These are phyloP conservation scores for Flammula alnicola DNA, from an alignment of 1,284 basidiomycete species.

Conservation along the genomic window DNA sequence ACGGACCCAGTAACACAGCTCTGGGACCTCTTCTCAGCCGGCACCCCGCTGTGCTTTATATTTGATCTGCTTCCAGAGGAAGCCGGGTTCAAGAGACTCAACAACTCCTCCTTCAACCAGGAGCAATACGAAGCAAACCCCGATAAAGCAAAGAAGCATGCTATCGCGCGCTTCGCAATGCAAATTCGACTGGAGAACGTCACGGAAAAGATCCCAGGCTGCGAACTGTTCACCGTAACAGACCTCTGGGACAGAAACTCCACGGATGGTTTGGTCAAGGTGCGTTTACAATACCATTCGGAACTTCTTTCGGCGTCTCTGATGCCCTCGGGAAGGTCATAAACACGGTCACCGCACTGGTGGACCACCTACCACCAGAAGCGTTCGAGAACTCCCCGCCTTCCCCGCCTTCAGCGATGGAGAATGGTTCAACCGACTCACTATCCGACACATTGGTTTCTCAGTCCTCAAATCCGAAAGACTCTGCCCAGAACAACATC, in stretches of 20 bases:
- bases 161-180: constrained; percentile 81
- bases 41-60: constrained; percentile 93
- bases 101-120: constrained; percentile 68
- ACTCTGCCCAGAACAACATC: constrained; percentile 77
- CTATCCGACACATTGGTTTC: constrained; percentile 48
- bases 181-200: constrained; percentile 60
- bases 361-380: constrained; percentile 80
- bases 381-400: constrained; percentile 71
- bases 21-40: constrained; percentile 92
- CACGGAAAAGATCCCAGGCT: constrained; percentile 54
- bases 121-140: constrained; percentile 69
- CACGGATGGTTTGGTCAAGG: constrained; percentile 95
- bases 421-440: constrained; percentile 66
- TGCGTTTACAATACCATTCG: constrained; percentile 39
- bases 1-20: constrained; percentile 91
- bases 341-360: constrained; percentile 88
- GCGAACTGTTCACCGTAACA: constrained; percentile 83
- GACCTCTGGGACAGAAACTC: constrained; percentile 90
- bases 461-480: constrained; percentile 55
- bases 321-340: constrained; percentile 68
- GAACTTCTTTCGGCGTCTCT: constrained; percentile 10
- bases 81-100: constrained; percentile 60
- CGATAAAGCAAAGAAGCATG: constrained; percentile 78
- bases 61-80: constrained; percentile 87
- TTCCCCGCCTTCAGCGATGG: constrained; percentile 56